Evolutionary conservation across 345 rosid genomes (phyloP), one percentile per base, ranked within the genome.

Genomic region (Excoecaria agallocha): DNA sequence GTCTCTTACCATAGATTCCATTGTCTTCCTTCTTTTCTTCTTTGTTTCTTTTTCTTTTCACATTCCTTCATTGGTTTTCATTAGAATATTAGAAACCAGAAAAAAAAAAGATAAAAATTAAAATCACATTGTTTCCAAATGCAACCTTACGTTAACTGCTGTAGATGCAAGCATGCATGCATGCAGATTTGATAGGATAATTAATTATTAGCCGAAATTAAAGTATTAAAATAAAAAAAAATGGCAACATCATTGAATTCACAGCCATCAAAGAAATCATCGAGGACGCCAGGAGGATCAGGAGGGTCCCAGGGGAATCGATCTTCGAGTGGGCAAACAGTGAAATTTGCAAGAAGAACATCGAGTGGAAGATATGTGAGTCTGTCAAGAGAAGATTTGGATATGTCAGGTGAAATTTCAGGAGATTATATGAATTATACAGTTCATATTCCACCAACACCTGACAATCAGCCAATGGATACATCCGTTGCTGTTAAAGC

Each of bases 311-410:
- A 49, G 20, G 79, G 55, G 12, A 77, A 38, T 38, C 75, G 80
- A 16, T 52, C 73, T 16, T 62, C 84, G 1, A 74, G 70, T n/a
- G 94, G 94, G 19, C 97, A 92, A 68, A 87, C 90, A 0, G 99
- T 95, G 17, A 95, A 95, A 80, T 95, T 95, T 10, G 98, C 99
- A 0, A 81, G 97, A 48, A 73, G 98, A 70, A 95, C 98, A 13
- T 89, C 98, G 0, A 95, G 99, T 57, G 99, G 99, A n/a, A 77
- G 97, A 46, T 95, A 91, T n/a, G 90, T 95, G 48, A 93, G 93
- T 77, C 82, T 95, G 12, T 91, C 96, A 6, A 84, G 91, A 22
- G 99, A 93, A 8, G 96, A 91, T 62, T 89, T 91, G 5, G 99
- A 93, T 67, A 83, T 89, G 85, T 93, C 99, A 0, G 96, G 92